Percentiles rank a stretch among this genome's conserved stretches.
These are phyloP conservation scores for Zygosaccharomyces pseudobailii DNA, from an alignment of 1,139 yeast species.

Conservation along the genomic window DNA sequence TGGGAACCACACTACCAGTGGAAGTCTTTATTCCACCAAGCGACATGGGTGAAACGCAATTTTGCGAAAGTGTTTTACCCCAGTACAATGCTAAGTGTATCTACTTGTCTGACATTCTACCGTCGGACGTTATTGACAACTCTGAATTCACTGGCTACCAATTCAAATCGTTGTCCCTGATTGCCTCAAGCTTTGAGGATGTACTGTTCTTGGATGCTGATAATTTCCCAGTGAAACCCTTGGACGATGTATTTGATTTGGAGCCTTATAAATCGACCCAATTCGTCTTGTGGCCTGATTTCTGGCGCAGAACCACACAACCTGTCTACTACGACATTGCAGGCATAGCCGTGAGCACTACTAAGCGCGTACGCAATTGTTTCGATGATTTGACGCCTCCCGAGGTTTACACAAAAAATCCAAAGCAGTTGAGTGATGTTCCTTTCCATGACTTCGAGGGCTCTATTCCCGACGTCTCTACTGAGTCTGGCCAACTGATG, in stretches of 20 bases:
- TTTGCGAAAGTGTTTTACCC: conserved; percentile 64
- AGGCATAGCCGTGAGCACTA: conserved; percentile 41
- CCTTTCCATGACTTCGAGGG: conserved; percentile 68
- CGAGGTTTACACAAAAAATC: conserved; percentile 32
- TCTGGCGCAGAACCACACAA: conserved; percentile 69
- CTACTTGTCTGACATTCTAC: conserved; percentile 53
- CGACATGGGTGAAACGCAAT: conserved; percentile 59
- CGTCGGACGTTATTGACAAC: conserved; percentile 40
- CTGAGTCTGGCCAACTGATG: conserved; percentile 80
- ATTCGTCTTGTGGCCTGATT: conserved; percentile 76
- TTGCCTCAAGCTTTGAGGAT: conserved; percentile 72
- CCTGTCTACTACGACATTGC: conserved; percentile 68
- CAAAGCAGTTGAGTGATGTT: conserved; percentile 33
- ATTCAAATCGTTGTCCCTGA: conserved; percentile 68
- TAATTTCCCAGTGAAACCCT: conserved; percentile 56
- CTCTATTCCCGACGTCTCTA: conserved; percentile 73
- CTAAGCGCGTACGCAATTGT: conserved; percentile 41
- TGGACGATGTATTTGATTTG: conserved; percentile 50
- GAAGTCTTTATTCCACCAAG: conserved; percentile 70
- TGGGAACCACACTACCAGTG: conserved; percentile 64
- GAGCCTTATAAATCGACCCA: conserved; percentile 54
- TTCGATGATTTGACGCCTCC: conserved; percentile 37
- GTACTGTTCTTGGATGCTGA: conserved; percentile 76
- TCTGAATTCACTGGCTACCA: conserved; percentile 69
- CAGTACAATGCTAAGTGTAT: conserved; percentile 66